phyloP scores from a whole-genome alignment of 306 rosid genomes.

The Vigna trinervia region DNA sequence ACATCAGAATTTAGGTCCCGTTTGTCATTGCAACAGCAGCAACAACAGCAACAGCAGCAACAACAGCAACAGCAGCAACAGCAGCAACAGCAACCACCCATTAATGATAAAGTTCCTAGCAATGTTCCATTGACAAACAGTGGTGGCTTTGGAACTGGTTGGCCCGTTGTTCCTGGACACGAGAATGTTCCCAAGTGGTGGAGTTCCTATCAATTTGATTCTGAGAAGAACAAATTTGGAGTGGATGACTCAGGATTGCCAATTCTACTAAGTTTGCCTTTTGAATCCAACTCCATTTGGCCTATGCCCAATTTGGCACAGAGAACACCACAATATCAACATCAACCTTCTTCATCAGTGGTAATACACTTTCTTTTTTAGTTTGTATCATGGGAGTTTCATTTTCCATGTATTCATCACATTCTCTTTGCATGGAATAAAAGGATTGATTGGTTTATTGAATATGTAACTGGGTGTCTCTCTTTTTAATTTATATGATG shows the following conservation, averaged over 20 bases:
- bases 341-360: slow-evolving; percentile 57
- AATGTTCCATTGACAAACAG: slow-evolving; percentile 46
- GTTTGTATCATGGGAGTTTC: slow-evolving; percentile 22
- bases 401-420: slow-evolving; percentile 2
- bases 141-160: slow-evolving; percentile 50
- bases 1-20: slow-evolving; percentile 48
- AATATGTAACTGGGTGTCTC: slow-evolving; percentile 63
- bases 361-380: slow-evolving; percentile 45
- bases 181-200: slow-evolving; percentile 51
- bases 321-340: slow-evolving; percentile 55
- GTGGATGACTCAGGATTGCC: slow-evolving; percentile 55
- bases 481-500: neutral
- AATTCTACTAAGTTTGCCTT: slow-evolving; percentile 52
- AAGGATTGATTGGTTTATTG: slow-evolving; percentile 39
- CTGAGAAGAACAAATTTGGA: slow-evolving; percentile 46
- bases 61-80: slow-evolving; percentile 1
- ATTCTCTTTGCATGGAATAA: slow-evolving; percentile 6
- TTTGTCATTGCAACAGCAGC: slow-evolving; percentile 39
- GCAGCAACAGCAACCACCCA: too few species aligned
- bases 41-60: too few species aligned
- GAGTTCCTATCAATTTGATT: slow-evolving; percentile 52
- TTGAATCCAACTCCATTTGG: slow-evolving; percentile 55
- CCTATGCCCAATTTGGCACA: slow-evolving; percentile 51
- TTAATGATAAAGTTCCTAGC: slow-evolving; percentile 43
- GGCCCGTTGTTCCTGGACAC: slow-evolving; percentile 44